Base-by-base conservation (phyloP, 2,329 filamentous ascomycete species). In the Didymosphaeria variabile region DNA sequence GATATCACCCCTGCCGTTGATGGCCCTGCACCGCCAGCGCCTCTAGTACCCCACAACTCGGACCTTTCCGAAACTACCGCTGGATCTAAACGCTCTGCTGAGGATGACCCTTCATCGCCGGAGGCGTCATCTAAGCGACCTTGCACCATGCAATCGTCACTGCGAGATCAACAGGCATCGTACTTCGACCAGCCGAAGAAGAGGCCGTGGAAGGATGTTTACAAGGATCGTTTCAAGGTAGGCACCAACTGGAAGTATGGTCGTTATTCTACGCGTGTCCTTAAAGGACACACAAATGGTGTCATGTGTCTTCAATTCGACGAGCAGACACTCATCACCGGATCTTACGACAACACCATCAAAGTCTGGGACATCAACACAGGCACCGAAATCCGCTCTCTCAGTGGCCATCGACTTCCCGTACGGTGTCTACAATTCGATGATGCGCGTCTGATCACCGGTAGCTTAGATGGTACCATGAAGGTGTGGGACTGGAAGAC, bases 241-340 rank as follows among this genome's bases (percentile, higher is more conserved):
- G 94, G 95, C 55, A 95, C 90, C 62, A 98, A 98, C 77, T 99
- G 95, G 95, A 97, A 97, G 77, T 93, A 97, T 66, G 94, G 95
- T 4, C 89, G 94, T 40, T 98, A 91, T 80, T 90, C 90, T 7
- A 90, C 92, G 67, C 93, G 90, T 74, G 88, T 91, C 13, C 93
- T 99, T 78, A 90, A 90, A 68, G 94, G 94, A 1, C 90, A 98
- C 78, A 90, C 87, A 12, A 97, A 97, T 74, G 94, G 94, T 42
- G 89, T 95, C 61, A 95, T 90, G 86, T 90, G 88, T 68, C 78
- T 91, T 44, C 88, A 91, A 70, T 90, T 99, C 63, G 92, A 96
- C 68, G 94, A 98, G 67, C 92, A 92, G 68, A 91, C 96, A 61
- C 85, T 99, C 54, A 94, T 93, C 9, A 97, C 94, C 0, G 95